Percentiles rank a stretch among this genome's conserved stretches.
phyloP scores from a whole-genome alignment of 1,284 basidiomycete genomes.

The Puccinia hordei region DNA sequence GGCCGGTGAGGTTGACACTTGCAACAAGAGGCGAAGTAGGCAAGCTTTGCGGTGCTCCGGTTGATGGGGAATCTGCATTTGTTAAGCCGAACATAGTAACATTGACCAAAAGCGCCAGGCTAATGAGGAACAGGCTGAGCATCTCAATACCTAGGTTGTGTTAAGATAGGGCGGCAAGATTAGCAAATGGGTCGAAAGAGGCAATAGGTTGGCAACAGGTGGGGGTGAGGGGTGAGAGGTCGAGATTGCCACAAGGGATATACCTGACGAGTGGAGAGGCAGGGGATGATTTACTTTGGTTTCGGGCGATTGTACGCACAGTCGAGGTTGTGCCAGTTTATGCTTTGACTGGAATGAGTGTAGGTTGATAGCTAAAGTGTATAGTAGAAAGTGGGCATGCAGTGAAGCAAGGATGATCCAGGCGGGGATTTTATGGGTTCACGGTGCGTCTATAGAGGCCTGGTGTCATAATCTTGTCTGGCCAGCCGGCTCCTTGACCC shows the following conservation, averaged over 20 bases:
- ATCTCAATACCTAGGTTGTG: background rate
- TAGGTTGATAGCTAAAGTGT: background rate
- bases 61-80: background rate
- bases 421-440: background rate
- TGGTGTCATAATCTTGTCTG: background rate
- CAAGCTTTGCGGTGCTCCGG: background rate
- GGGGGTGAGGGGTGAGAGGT: background rate
- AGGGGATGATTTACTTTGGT: background rate
- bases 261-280: background rate
- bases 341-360: slow-evolving; percentile 1
- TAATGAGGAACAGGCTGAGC: slow-evolving; percentile 5
- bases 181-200: background rate
- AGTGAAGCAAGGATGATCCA: background rate
- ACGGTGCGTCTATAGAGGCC: background rate
- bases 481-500: background rate
- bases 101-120: background rate
- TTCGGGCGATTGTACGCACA: background rate
- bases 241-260: too few relatives aligned
- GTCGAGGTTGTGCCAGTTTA: background rate
- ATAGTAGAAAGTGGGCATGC: background rate
- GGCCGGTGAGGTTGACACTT: slow-evolving; percentile 22
- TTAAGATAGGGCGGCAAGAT: background rate
- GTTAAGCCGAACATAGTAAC: background rate
- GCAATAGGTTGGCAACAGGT: background rate
- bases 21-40: slow-evolving; percentile 12